Conservation (phyloP, 2,329 filamentous ascomycete genomes). For the Aspergillus novoparasiticus region DNA sequence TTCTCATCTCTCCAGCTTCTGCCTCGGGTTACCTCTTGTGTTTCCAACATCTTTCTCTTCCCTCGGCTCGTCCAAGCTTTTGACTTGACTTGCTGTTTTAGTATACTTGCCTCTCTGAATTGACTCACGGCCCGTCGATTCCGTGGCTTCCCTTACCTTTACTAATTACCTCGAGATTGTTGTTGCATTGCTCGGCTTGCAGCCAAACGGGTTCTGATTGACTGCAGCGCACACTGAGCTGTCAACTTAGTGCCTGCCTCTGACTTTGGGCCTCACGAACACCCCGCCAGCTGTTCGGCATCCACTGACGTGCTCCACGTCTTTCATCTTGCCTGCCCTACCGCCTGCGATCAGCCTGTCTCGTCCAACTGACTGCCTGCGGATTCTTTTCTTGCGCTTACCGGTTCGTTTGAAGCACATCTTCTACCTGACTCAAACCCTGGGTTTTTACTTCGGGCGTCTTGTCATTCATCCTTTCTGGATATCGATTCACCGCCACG, state of each 20-base stretch:
- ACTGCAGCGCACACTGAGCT: conserved; percentile 22
- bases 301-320: conserved; percentile 26
- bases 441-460: not conserved
- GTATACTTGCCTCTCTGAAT: not conserved
- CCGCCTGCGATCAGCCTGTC: conserved; percentile 16
- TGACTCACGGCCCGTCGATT: conserved; percentile 5
- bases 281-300: conserved; percentile 19
- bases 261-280: conserved; percentile 17
- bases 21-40: not conserved
- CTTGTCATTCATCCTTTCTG: conserved; percentile 2
- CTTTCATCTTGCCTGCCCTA: conserved; percentile 22
- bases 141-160: conserved; percentile 6
- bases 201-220: conserved; percentile 33
- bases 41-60: not conserved
- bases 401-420: conserved; percentile 12
- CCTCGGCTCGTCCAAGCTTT: not conserved
- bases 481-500: conserved; percentile 18
- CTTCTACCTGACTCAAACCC: not conserved
- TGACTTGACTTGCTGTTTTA: no score
- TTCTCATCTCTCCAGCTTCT: not conserved
- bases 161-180: conserved; percentile 1
- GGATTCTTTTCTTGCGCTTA: conserved; percentile 10
- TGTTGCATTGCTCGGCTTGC: conserved; percentile 22
- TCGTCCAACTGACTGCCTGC: not conserved
- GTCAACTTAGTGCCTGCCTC: conserved; percentile 12